A percentile compares a stretch with the other conserved stretches of the same genome.
These are phyloP conservation scores for Medakamo hakoo DNA, from an alignment of 139 green algal genomes.

Conservation along the genomic window DNA sequence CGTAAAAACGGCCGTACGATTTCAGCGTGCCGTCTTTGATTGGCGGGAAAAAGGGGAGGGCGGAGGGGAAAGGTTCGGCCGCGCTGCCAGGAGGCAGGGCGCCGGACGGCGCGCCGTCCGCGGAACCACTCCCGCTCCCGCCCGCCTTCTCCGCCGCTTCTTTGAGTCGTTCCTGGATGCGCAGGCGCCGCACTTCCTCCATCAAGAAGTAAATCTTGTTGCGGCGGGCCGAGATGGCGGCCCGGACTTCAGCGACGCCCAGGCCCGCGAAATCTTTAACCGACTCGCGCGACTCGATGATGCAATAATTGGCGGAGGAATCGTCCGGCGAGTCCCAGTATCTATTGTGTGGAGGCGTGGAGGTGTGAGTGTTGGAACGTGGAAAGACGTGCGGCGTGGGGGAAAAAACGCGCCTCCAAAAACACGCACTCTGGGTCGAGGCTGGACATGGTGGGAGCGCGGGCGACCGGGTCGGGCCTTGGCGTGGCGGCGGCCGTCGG, in stretches of 20 bases:
- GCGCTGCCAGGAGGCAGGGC: no score
- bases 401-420: no score
- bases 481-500: no score
- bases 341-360: no score
- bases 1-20: slow-evolving; percentile 70
- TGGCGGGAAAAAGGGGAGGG: slow-evolving; percentile 76
- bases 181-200: slow-evolving; percentile 87
- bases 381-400: no score
- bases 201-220: slow-evolving; percentile 93
- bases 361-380: no score
- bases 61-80: slow-evolving; percentile 43
- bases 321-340: slow-evolving; percentile 4
- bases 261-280: slow-evolving; percentile 76
- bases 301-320: slow-evolving; percentile 64
- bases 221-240: slow-evolving; percentile 53
- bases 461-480: no score
- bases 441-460: no score
- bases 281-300: slow-evolving; percentile 84
- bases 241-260: slow-evolving; percentile 57
- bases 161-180: slow-evolving; percentile 88
- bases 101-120: background rate
- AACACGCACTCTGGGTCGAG: no score
- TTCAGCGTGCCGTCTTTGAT: slow-evolving; percentile 67
- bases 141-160: slow-evolving; percentile 17
- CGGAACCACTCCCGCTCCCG: no score